phyloP scores from a whole-genome alignment of 306 rosid genomes.

The Vigna radiata region DNA sequence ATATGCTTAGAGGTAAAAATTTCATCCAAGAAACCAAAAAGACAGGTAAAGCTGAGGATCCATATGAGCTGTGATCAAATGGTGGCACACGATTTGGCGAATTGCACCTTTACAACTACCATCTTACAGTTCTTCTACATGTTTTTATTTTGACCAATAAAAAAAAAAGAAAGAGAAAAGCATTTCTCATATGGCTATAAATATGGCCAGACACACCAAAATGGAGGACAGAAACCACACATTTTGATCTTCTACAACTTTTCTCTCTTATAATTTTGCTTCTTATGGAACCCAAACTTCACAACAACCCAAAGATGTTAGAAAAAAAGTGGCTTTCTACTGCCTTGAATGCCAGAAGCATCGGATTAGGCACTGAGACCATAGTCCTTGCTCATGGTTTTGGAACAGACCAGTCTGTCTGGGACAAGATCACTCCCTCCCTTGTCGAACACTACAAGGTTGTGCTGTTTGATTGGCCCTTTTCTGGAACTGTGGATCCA shows the following conservation, averaged over 20 bases:
- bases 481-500: slow-evolving; percentile 63
- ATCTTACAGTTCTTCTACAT: too few relatives aligned
- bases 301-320: slow-evolving; percentile 41
- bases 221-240: slow-evolving; percentile 42
- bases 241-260: background rate
- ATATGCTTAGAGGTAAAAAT: too few relatives aligned
- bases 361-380: slow-evolving; percentile 56
- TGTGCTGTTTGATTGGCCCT: slow-evolving; percentile 83
- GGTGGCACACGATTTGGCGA: too few relatives aligned
- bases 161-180: background rate
- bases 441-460: slow-evolving; percentile 52
- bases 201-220: slow-evolving; percentile 33
- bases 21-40: too few relatives aligned
- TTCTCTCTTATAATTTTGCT: background rate
- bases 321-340: slow-evolving; percentile 46
- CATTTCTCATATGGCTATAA: slow-evolving; percentile 38
- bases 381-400: slow-evolving; percentile 89
- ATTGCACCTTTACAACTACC: too few relatives aligned
- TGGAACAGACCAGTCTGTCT: slow-evolving; percentile 83
- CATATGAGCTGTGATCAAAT: too few relatives aligned
- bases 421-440: slow-evolving; percentile 75
- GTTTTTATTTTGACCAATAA: background rate
- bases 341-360: slow-evolving; percentile 56
- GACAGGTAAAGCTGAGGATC: too few relatives aligned
- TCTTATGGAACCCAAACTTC: background rate